phyloP scores from a whole-genome alignment of 2,329 filamentous ascomycete genomes.

The Rhynchosporium agropyri region DNA sequence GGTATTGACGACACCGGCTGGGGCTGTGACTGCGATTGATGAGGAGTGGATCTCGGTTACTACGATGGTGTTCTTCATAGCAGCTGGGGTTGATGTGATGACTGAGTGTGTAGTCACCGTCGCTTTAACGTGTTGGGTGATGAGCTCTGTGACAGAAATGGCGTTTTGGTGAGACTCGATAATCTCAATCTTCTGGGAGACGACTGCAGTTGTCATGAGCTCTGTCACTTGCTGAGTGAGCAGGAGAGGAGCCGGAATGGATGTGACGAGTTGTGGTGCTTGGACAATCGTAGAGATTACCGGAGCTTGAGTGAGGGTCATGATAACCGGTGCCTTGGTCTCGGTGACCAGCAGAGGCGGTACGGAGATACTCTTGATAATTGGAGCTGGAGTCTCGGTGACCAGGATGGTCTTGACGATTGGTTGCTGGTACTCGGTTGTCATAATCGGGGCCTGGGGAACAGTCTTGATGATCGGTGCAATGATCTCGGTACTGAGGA shows the following conservation, averaged over 20 bases:
- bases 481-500: constrained; percentile 14
- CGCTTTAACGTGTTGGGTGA: constrained; percentile 13
- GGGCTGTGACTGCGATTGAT: not conserved
- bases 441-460: constrained; percentile 1
- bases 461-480: constrained; percentile 14
- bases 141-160: constrained; percentile 4
- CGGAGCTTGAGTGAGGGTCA: constrained; percentile 1
- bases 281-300: constrained; percentile 4
- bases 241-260: not conserved
- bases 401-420: constrained; percentile 14
- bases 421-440: constrained; percentile 11
- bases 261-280: constrained; percentile 12
- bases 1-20: not conserved
- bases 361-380: constrained; percentile 13
- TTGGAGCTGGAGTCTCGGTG: constrained; percentile 9
- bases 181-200: constrained; percentile 7
- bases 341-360: constrained; percentile 12
- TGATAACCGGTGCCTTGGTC: constrained; percentile 6
- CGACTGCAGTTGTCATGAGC: not conserved
- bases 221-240: constrained; percentile 11
- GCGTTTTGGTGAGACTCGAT: constrained; percentile 16
- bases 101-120: constrained; percentile 3
- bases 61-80: constrained; percentile 6
- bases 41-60: constrained; percentile 15
- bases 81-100: not conserved